These are phyloP conservation scores for Fusarium zealandicum DNA, from an alignment of 2,329 filamentous ascomycete species.

Conservation along the genomic window DNA sequence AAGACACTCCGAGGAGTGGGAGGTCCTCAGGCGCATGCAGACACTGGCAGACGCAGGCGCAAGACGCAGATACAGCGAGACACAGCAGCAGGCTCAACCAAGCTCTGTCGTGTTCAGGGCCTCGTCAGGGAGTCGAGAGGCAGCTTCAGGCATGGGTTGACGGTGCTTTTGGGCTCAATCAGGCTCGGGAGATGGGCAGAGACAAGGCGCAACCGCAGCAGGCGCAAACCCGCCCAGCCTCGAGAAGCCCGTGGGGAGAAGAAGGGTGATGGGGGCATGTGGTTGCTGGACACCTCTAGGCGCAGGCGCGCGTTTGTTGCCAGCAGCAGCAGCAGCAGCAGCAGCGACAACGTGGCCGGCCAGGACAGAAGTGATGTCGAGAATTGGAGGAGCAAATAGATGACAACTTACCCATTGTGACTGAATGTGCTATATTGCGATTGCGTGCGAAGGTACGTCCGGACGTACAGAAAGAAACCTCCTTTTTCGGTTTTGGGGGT, in stretches of 20 bases:
- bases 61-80: conserved; percentile 18
- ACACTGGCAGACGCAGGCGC: conserved; percentile 23
- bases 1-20: conserved; percentile 44
- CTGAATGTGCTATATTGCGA: conserved; percentile 18
- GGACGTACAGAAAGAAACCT: conserved; percentile 27
- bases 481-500: conserved; percentile 32
- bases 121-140: conserved; percentile 7
- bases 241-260: conserved; percentile 10
- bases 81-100: conserved; percentile 26
- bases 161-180: conserved; percentile 32
- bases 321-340: conserved; percentile 9
- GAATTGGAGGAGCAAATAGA: conserved; percentile 30
- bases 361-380: background rate
- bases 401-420: conserved; percentile 43
- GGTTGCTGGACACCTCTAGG: conserved; percentile 15
- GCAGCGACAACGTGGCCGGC: conserved; percentile 3
- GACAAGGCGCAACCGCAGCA: conserved; percentile 27
- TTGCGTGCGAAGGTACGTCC: conserved; percentile 12
- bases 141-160: conserved; percentile 34
- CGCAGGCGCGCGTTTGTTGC: conserved; percentile 32
- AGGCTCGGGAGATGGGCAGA: conserved; percentile 16
- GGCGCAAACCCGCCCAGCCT: conserved; percentile 27
- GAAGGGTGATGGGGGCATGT: conserved; percentile 14
- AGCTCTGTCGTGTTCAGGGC: conserved; percentile 27
- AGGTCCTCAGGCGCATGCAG: conserved; percentile 29